These are phyloP conservation scores for Komagataella ulmi DNA, from an alignment of 805 yeast species.

Conservation along the genomic window DNA sequence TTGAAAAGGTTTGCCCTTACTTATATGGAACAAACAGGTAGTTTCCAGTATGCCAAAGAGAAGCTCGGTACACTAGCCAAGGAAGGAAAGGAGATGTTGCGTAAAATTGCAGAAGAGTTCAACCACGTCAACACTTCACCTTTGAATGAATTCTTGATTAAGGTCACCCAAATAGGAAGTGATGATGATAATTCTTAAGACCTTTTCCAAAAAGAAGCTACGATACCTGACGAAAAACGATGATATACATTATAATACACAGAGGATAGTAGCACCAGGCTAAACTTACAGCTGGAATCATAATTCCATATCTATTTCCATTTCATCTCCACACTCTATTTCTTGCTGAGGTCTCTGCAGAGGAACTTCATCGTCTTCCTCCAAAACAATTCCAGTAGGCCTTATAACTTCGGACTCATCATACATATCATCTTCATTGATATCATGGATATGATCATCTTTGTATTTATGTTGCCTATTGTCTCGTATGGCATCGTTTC, in stretches of 20 bases:
- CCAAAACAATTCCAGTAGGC: background rate
- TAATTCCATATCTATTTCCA: slow-evolving; percentile 3
- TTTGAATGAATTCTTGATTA: background rate
- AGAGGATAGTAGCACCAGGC: background rate
- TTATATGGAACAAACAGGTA: slow-evolving; percentile 25
- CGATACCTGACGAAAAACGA: background rate
- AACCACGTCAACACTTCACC: background rate
- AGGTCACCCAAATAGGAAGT: background rate
- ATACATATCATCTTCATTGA: background rate
- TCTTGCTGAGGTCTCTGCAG: background rate
- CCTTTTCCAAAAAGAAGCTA: no score
- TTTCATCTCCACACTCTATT: slow-evolving; percentile 1
- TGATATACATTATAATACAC: background rate
- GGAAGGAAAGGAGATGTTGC: slow-evolving; percentile 12
- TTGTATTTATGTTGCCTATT: slow-evolving; percentile 1
- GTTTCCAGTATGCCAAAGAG: slow-evolving; percentile 25
- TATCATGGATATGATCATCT: background rate
- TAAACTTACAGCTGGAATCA: background rate
- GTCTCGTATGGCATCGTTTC: background rate
- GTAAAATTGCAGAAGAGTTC: background rate
- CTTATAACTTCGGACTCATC: background rate
- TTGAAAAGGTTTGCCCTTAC: slow-evolving; percentile 37
- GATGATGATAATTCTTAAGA: background rate
- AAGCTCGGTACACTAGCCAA: slow-evolving; percentile 14
- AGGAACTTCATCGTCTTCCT: background rate